Base-by-base conservation (phyloP, 129 eudicot species). In the Tagetes erecta region DNA sequence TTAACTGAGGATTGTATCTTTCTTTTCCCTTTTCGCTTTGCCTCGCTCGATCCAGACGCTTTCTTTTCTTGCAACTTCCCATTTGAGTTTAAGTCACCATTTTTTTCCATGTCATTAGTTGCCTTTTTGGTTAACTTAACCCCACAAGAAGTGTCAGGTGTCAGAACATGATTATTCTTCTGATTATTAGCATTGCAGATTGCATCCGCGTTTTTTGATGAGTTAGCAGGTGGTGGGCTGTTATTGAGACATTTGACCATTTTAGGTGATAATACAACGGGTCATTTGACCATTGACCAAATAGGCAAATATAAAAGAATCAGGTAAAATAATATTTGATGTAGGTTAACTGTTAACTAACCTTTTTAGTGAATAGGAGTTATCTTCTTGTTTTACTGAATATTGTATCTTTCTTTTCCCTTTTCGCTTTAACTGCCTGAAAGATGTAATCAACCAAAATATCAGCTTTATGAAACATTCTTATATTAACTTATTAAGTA, bases 341-440 rank as follows among this genome's bases (percentile, higher is more conserved):
- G 41, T n/a, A 34, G 30, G 12, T 4, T 4, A 36, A 36, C 20
- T 62, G 30, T 12, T 36, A n/a, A 72, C 30, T 20, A 56, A 79
- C 83, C 83, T 64, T 65, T 79, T 55, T 63, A 58, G 49, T 51
- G 77, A 14, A 42, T 5, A 10, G 6, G 66, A 40, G 34, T 71
- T 72, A 39, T 52, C 40, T 33, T 20, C 62, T 58, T 80, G 71
- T 44, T 34, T 81, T 47, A 9, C 46, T 12, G 81, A 38, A 35
- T 76, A 63, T 41, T 62, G 76, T 57, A 72, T 31, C 84, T 80
- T 82, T 68, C 64, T 60, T 82, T 82, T 84, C 59, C 77, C 70
- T 57, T 63, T 84, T 74, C 64, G 84, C 70, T 69, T 72, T 41
- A 12, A 30, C 20, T 38, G 77, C 80, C 92, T 87, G 75, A 40